These are phyloP conservation scores for Fusarium sp. DNA, from an alignment of 2,329 filamentous ascomycete genomes.

Conservation along the genomic window DNA sequence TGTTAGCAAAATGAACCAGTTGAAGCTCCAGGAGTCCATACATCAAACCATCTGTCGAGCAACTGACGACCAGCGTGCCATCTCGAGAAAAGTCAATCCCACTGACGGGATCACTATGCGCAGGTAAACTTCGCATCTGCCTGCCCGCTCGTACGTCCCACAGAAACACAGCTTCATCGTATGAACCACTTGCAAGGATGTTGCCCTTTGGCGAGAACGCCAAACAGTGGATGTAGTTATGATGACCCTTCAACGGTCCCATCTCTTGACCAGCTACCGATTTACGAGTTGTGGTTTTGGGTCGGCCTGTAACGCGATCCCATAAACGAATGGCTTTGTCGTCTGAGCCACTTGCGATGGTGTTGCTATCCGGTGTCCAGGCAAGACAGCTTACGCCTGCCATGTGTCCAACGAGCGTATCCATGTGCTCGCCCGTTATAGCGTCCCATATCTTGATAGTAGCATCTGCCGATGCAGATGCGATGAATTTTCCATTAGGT, in stretches of 20 bases:
- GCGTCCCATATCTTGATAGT: conserved; percentile 94
- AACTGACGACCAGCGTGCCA: conserved; percentile 91
- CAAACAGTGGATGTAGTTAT: conserved; percentile 94
- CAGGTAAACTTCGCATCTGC: conserved; percentile 89
- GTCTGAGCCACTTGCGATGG: conserved; percentile 90
- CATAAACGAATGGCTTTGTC: conserved; percentile 96
- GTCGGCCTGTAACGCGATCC: conserved; percentile 74
- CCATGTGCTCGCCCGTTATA: conserved; percentile 78
- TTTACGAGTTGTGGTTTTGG: conserved; percentile 58
- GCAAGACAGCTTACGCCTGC: conserved; percentile 91
- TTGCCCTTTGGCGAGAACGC: conserved; percentile 99
- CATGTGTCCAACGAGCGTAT: conserved; percentile 92
- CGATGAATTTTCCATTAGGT: conserved; percentile 88
- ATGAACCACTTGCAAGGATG: conserved; percentile 92
- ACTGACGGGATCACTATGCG: conserved; percentile 93
- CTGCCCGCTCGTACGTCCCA: conserved; percentile 93
- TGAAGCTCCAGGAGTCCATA: conserved; percentile 51
- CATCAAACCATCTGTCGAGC: conserved; percentile 91
- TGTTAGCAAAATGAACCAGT: conserved; percentile 26
- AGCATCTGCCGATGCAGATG: conserved; percentile 87
- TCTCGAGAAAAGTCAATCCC: conserved; percentile 94
- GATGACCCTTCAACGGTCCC: conserved; percentile 80
- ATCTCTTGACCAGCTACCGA: conserved; percentile 53
- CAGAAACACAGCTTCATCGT: conserved; percentile 95
- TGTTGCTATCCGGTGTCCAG: conserved; percentile 92